These are phyloP conservation scores for Colletotrichum gigasporum DNA, from an alignment of 2,329 filamentous ascomycete genomes.

Conservation along the genomic window DNA sequence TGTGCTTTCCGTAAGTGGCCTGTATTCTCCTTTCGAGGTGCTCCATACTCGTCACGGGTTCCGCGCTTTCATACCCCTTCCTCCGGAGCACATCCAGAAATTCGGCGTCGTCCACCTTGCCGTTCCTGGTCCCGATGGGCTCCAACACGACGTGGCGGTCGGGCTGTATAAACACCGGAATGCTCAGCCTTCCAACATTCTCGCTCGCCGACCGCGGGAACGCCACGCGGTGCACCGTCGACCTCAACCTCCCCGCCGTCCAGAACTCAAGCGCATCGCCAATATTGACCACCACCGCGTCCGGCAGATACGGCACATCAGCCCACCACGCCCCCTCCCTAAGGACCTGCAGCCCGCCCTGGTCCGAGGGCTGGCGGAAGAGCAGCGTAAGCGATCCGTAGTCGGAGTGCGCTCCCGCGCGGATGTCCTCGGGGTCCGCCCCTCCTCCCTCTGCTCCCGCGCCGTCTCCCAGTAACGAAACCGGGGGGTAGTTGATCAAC, in stretches of 20 bases:
- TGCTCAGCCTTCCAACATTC: slow-evolving; percentile 30
- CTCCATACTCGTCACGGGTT: slow-evolving; percentile 26
- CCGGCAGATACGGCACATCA: slow-evolving; percentile 22
- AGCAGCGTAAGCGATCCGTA: slow-evolving; percentile 80
- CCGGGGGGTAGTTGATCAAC: slow-evolving; percentile 69
- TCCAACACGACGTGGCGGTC: slow-evolving; percentile 28
- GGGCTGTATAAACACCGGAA: slow-evolving; percentile 32
- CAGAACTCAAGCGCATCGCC: slow-evolving; percentile 80
- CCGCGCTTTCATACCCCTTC: slow-evolving; percentile 26
- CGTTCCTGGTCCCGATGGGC: neutral
- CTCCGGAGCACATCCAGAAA: slow-evolving; percentile 26
- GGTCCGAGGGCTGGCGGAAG: slow-evolving; percentile 78
- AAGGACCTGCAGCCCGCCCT: slow-evolving; percentile 87
- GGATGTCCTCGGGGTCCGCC: slow-evolving; percentile 68
- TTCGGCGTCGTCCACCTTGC: neutral
- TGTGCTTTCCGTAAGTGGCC: slow-evolving; percentile 24
- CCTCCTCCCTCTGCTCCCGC: slow-evolving; percentile 41
- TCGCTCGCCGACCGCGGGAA: slow-evolving; percentile 56
- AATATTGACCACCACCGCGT: slow-evolving; percentile 79
- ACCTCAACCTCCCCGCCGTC: slow-evolving; percentile 88
- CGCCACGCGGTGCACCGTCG: slow-evolving; percentile 88
- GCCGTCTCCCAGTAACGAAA: slow-evolving; percentile 49
- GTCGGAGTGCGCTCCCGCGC: slow-evolving; percentile 92
- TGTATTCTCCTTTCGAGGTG: slow-evolving; percentile 28
- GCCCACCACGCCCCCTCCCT: slow-evolving; percentile 67